Evolutionary conservation across 352 stramenopile species (phyloP).

Genomic region (Blastocystis sp.): DNA sequence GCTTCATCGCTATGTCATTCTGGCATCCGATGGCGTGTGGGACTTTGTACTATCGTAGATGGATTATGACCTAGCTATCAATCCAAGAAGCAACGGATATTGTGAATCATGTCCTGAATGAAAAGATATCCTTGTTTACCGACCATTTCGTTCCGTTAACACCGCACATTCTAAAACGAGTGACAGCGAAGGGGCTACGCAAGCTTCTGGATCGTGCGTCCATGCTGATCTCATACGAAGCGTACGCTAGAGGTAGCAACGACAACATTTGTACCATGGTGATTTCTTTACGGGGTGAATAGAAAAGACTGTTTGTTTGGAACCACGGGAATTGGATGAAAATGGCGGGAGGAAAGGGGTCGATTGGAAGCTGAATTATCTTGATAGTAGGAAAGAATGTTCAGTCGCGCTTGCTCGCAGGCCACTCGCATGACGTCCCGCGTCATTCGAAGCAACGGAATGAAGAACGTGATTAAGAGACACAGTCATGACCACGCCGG

Average conservation of each 20-base stretch:
- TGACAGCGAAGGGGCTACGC: background rate
- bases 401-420: slow-evolving; percentile 16
- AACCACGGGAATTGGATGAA: no score
- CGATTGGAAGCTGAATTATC: no score
- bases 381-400: slow-evolving; percentile 29
- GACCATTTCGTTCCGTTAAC: background rate
- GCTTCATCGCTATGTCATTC: background rate
- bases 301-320: slow-evolving; percentile 22
- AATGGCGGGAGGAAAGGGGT: no score
- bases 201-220: background rate
- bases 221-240: slow-evolving; percentile 24
- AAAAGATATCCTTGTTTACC: slow-evolving; percentile 10
- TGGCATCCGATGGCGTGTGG: slow-evolving; percentile 37
- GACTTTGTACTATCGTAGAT: background rate
- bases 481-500: slow-evolving; percentile 17
- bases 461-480: slow-evolving; percentile 43
- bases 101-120: background rate
- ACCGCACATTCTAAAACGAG: background rate
- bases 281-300: slow-evolving; percentile 1
- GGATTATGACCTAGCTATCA: background rate
- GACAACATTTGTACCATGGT: slow-evolving; percentile 55
- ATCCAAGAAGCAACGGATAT: slow-evolving; percentile 20
- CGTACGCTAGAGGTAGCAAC: slow-evolving; percentile 14
- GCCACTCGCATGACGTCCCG: background rate
- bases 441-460: background rate